Conservation (phyloP, 179 eudicot species). For the Nepenthes alata region DNA sequence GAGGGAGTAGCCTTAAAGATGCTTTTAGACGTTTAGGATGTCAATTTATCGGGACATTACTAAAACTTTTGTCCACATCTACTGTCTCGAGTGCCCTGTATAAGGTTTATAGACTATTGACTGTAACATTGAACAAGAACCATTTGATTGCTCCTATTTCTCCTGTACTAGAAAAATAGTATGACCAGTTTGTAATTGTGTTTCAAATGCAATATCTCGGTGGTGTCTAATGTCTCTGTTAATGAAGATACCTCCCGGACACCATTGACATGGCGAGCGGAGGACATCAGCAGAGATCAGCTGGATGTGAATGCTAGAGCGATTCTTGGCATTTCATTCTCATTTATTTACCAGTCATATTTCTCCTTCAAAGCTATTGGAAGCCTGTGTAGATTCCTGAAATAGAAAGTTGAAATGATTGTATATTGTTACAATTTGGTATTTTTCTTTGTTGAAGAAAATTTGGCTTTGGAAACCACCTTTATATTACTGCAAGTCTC, state of each 20-base stretch:
- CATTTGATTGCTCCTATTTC: too few relatives aligned
- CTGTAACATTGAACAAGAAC: too few relatives aligned
- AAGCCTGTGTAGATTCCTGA: conserved; percentile 18
- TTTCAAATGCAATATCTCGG: neutral
- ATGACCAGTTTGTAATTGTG: too few relatives aligned
- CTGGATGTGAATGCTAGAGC: conserved; percentile 65
- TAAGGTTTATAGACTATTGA: too few relatives aligned
- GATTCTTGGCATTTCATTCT: conserved; percentile 5
- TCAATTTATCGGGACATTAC: too few relatives aligned
- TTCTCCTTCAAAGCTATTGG: conserved; percentile 3
- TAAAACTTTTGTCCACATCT: too few relatives aligned
- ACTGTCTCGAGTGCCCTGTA: too few relatives aligned
- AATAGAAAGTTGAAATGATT: conserved; percentile 7
- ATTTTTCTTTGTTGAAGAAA: too few relatives aligned
- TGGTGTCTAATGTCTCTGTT: neutral
- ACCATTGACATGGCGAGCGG: conserved; percentile 60
- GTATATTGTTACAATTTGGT: neutral
- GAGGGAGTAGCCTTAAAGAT: too few relatives aligned
- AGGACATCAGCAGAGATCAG: conserved; percentile 47
- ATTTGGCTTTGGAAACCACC: neutral
- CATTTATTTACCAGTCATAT: neutral
- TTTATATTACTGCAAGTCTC: neutral
- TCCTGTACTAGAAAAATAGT: too few relatives aligned
- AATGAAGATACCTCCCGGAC: conserved; percentile 60
- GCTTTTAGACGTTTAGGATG: too few relatives aligned